Evolutionary conservation across 345 rosid species (phyloP).

Genomic region (Hypericum perforatum): DNA sequence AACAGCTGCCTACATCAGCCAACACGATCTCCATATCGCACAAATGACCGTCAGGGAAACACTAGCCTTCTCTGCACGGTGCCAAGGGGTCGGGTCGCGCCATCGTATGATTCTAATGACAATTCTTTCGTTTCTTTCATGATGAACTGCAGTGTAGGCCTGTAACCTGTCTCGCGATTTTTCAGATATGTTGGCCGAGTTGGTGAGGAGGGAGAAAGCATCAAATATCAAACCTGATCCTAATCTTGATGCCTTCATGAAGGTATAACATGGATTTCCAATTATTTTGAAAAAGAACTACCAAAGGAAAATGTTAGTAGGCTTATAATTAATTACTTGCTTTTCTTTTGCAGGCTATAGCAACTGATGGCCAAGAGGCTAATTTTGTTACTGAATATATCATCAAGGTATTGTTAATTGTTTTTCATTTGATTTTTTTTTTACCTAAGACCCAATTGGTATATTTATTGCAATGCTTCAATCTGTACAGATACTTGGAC

Average conservation of each 20-base stretch:
- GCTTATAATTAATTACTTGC: neutral
- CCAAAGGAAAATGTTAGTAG: neutral
- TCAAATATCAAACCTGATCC: neutral
- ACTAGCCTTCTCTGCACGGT: constrained; percentile 2
- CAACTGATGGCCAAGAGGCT: neutral
- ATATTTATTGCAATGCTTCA: neutral
- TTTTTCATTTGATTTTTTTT: neutral
- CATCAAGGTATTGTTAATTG: neutral
- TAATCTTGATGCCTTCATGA: neutral
- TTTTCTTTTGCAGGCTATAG: neutral
- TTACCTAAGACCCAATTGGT: neutral
- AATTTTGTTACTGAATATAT: neutral
- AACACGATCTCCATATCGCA: neutral
- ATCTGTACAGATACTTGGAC: neutral
- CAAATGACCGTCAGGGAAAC: constrained; percentile 4
- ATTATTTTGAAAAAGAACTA: neutral
- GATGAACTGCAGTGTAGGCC: neutral
- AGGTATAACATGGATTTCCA: neutral
- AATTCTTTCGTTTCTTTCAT: too few species aligned
- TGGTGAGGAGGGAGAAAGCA: constrained; percentile 3
- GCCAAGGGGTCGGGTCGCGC: neutral
- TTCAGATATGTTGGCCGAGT: neutral
- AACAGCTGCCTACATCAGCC: constrained; percentile 3
- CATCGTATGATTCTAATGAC: neutral
- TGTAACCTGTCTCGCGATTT: neutral